A percentile compares a stretch with the other conserved stretches of the same genome.
Evolutionary conservation across 1,284 basidiomycete species (phyloP).

Genomic region (Marasmius tenuissimus): DNA sequence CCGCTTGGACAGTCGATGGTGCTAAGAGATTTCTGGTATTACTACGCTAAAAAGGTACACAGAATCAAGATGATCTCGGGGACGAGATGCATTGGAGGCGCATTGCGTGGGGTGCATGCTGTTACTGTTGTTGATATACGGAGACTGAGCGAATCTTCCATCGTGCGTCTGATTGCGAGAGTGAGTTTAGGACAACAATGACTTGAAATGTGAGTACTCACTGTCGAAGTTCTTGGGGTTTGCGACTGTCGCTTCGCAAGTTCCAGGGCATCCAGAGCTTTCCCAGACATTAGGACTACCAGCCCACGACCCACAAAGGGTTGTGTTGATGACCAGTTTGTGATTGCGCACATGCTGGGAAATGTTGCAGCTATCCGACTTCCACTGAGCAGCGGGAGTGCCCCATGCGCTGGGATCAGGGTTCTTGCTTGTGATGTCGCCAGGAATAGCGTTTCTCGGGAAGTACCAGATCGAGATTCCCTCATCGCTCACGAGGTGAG

Average conservation of each 20-base stretch:
- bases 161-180: not conserved
- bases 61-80: too few species aligned
- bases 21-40: too few species aligned
- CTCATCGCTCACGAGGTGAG: constrained; percentile 49
- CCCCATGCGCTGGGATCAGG: constrained; percentile 59
- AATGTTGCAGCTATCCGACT: constrained; percentile 13
- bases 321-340: constrained; percentile 56
- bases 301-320: constrained; percentile 52
- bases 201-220: not conserved
- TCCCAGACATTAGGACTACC: constrained; percentile 25
- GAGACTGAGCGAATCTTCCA: too few species aligned
- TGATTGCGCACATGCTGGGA: constrained; percentile 60
- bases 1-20: too few species aligned
- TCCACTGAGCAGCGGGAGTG: constrained; percentile 40
- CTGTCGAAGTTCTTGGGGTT: constrained; percentile 6
- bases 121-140: too few species aligned
- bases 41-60: too few species aligned
- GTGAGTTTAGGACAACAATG: too few species aligned
- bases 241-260: not conserved
- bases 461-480: constrained; percentile 64
- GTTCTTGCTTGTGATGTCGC: constrained; percentile 49
- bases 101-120: too few species aligned
- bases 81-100: too few species aligned
- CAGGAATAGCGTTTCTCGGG: constrained; percentile 49
- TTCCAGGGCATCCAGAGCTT: not conserved